Evolutionary conservation across 2,329 filamentous ascomycete species (phyloP).

Genomic region (Phialocephala sp.): DNA sequence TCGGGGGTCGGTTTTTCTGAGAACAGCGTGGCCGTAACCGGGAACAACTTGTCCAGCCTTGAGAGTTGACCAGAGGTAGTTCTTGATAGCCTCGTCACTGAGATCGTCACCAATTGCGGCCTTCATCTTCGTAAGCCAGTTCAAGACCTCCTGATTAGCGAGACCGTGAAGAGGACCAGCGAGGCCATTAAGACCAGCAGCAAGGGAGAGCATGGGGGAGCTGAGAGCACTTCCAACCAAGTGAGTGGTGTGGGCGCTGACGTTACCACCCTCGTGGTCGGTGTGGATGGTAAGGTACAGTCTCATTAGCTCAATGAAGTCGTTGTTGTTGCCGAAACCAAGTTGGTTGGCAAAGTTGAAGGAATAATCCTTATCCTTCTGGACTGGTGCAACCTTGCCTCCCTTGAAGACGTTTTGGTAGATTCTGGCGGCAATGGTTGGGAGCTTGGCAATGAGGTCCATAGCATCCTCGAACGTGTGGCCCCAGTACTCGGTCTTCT

Average conservation of each 20-base stretch:
- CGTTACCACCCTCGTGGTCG: conserved; percentile 99
- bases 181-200: conserved; percentile 96
- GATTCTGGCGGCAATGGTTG: conserved; percentile 96
- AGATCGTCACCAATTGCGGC: conserved; percentile 90
- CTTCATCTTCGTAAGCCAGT: conserved; percentile 99
- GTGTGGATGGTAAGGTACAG: conserved; percentile 99
- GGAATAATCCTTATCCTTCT: conserved; percentile 99
- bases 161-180: conserved; percentile 98
- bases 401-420: conserved; percentile 99
- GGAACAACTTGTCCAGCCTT: conserved; percentile 96
- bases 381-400: conserved; percentile 92
- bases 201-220: conserved; percentile 95
- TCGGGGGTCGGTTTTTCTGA: conserved; percentile 99
- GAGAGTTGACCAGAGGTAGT: conserved; percentile 98
- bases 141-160: conserved; percentile 99
- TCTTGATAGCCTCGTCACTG: conserved; percentile 93
- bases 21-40: conserved; percentile 97
- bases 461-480: conserved; percentile 99
- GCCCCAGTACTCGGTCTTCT: conserved; percentile 99
- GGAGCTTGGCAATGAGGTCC: conserved; percentile 99
- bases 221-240: conserved; percentile 94
- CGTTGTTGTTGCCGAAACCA: conserved; percentile 90
- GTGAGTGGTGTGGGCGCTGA: conserved; percentile 98
- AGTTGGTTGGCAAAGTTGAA: conserved; percentile 99
- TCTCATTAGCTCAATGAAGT: conserved; percentile 98